Base-by-base conservation (phyloP, 2,329 filamentous ascomycete species). In the Aureobasidium musti region DNA sequence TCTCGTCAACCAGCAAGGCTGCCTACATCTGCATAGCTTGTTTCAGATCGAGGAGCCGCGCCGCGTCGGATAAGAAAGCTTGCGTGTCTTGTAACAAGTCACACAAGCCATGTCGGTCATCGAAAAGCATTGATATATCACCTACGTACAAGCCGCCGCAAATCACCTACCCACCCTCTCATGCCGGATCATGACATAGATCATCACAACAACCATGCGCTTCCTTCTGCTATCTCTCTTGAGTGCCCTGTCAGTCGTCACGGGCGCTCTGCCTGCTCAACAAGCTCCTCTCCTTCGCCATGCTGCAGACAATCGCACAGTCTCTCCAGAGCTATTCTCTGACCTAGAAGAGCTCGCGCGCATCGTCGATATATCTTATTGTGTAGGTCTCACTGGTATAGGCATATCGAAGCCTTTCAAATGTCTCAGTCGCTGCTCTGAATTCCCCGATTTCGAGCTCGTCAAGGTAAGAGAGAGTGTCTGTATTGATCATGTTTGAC, bases 311-410 rank as follows among this genome's bases (percentile, higher is more conserved):
- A 73, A 73, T 69, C 77, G 73, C 69, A 72, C 75, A 37, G 76
- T 95, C 66, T 88, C 90, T 5, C 74, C 79, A 33, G 73, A 81
- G 28, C 83, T 97, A 68, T 98, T 96, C 79, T 81, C 85, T 67
- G 88, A 91, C 21, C 87, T 99, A 17, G 92, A 97, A 78, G 91
- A 96, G 73, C 82, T 94, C 65, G 87, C 94, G n/a, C 89, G 93
- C 64, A 85, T 98, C 30, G 94, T 97, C 69, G 95, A 99, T 76
- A 95, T 98, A 68, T 83, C 92, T 56, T 98, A 98, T 79, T 99
- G 95, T 77, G 91, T 98, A 67, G 92, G 93, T 69, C 88, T 85
- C 5, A 89, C 90, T 0, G 93, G 92, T 13, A 85, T 96, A 65
- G 95, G 94, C 45, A 88, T 99, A 68, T 83, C 84, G 59, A 87